These are phyloP conservation scores for Amaranthus hypochondriacus DNA, from an alignment of 148 eudicot species.

Conservation along the genomic window DNA sequence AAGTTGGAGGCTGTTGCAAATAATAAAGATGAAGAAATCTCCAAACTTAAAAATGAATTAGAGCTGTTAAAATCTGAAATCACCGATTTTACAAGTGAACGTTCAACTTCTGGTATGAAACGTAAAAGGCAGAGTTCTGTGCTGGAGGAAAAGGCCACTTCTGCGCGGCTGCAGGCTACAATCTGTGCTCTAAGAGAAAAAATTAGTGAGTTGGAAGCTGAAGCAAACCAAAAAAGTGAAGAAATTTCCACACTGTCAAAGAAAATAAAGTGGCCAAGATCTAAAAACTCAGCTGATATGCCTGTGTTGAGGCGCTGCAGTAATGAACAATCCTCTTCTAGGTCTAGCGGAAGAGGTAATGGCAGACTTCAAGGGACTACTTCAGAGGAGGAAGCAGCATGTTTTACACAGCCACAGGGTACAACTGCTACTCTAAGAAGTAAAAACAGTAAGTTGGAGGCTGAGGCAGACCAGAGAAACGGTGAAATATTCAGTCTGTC, in stretches of 20 bases:
- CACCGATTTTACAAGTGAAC: slow-evolving; percentile 15
- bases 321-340: slow-evolving; percentile 16
- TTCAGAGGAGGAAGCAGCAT: slow-evolving; percentile 14
- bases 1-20: slow-evolving; percentile 34
- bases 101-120: slow-evolving; percentile 19
- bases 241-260: slow-evolving; percentile 17
- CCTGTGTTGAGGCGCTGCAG: slow-evolving; percentile 17
- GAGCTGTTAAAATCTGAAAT: slow-evolving; percentile 30
- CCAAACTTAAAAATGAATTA: slow-evolving; percentile 39
- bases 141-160: slow-evolving; percentile 11
- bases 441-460: slow-evolving; percentile 11
- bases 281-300: slow-evolving; percentile 10
- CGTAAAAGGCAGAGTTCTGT: slow-evolving; percentile 5
- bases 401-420: slow-evolving; percentile 7
- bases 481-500: slow-evolving; percentile 9
- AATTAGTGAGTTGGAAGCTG: slow-evolving; percentile 20
- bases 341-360: slow-evolving; percentile 10
- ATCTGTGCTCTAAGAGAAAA: slow-evolving; percentile 12
- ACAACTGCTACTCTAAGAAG: slow-evolving; percentile 2
- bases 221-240: slow-evolving; percentile 10
- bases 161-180: slow-evolving; percentile 10
- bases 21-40: slow-evolving; percentile 39
- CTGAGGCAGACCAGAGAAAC: slow-evolving; percentile 3
- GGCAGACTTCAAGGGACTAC: not conserved
- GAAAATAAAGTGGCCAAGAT: slow-evolving; percentile 21